phyloP scores from a whole-genome alignment of 129 eudicot genomes.

The Pittosporum tobira region DNA sequence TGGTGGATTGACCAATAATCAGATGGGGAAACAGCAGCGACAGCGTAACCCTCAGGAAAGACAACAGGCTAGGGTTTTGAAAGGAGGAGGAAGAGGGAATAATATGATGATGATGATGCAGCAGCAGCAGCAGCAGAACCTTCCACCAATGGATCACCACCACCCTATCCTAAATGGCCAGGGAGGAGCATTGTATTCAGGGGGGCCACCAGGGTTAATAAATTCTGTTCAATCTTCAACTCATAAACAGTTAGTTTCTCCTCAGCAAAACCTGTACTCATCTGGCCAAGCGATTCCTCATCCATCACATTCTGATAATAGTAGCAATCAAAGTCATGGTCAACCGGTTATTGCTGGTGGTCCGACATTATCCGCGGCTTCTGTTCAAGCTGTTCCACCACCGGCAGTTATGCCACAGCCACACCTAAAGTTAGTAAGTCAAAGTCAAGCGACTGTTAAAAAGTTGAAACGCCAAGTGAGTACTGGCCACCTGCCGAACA shows the following conservation, averaged over 20 bases:
- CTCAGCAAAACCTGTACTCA: constrained; percentile 39
- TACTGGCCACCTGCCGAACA: constrained; percentile 36
- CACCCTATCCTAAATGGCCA: constrained; percentile 50
- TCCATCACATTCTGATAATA: constrained; percentile 34
- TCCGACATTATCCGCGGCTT: constrained; percentile 10
- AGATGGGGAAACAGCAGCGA: constrained; percentile 47
- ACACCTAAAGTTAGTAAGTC: constrained; percentile 35
- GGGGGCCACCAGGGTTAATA: constrained; percentile 29
- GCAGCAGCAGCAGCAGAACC: constrained; percentile 53
- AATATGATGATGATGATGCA: too few relatives aligned
- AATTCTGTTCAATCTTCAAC: constrained; percentile 26
- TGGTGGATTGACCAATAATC: constrained; percentile 36
- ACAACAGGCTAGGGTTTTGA: too few relatives aligned
- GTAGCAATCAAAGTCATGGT: constrained; percentile 32
- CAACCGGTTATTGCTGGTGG: constrained; percentile 18
- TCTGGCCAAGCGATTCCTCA: constrained; percentile 35
- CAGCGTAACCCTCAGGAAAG: constrained; percentile 31
- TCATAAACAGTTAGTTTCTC: constrained; percentile 30
- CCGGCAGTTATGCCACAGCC: constrained; percentile 24
- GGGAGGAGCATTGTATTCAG: constrained; percentile 33
- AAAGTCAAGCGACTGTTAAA: constrained; percentile 33
- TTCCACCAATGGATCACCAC: constrained; percentile 41
- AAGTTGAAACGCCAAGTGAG: constrained; percentile 42
- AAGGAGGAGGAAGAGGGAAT: too few relatives aligned
- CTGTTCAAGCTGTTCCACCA: constrained; percentile 18